These are phyloP conservation scores for Durotheca rogersii DNA, from an alignment of 495 filamentous ascomycete species.

Conservation along the genomic window DNA sequence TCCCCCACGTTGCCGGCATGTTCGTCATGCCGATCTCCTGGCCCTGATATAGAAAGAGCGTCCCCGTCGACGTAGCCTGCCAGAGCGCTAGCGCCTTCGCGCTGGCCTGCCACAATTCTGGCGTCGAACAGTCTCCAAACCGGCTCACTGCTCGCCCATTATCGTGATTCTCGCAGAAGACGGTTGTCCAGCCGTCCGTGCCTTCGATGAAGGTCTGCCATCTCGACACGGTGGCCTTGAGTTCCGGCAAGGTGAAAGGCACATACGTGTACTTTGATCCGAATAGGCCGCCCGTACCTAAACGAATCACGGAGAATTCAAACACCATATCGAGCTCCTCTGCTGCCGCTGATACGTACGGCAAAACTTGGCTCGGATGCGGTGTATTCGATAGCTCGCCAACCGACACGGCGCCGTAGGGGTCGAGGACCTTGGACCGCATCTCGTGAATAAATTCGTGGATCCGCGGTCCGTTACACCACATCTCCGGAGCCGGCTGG, in stretches of 20 bases:
- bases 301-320: slow-evolving; percentile 59
- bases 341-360: too few species aligned
- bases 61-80: slow-evolving; percentile 56
- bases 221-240: slow-evolving; percentile 55
- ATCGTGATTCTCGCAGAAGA: slow-evolving; percentile 67
- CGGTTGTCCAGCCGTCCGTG: slow-evolving; percentile 62
- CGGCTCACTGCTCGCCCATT: slow-evolving; percentile 60
- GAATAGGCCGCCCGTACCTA: too few species aligned
- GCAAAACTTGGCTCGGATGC: slow-evolving; percentile 54
- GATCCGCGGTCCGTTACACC: slow-evolving; percentile 59
- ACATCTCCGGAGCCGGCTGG: slow-evolving; percentile 55
- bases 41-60: slow-evolving; percentile 69
- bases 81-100: slow-evolving; percentile 64
- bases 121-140: slow-evolving; percentile 46
- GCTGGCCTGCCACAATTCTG: slow-evolving; percentile 43
- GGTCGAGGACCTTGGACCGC: slow-evolving; percentile 51
- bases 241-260: too few species aligned
- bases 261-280: too few species aligned
- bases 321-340: slow-evolving; percentile 67
- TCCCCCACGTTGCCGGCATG: slow-evolving; percentile 56
- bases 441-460: slow-evolving; percentile 62
- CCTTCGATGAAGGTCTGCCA: slow-evolving; percentile 63
- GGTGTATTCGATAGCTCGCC: slow-evolving; percentile 63
- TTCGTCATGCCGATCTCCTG: slow-evolving; percentile 68
- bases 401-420: slow-evolving; percentile 62